Evolutionary conservation across 345 rosid genomes (phyloP).

Genomic region (Brassica nigra): DNA sequence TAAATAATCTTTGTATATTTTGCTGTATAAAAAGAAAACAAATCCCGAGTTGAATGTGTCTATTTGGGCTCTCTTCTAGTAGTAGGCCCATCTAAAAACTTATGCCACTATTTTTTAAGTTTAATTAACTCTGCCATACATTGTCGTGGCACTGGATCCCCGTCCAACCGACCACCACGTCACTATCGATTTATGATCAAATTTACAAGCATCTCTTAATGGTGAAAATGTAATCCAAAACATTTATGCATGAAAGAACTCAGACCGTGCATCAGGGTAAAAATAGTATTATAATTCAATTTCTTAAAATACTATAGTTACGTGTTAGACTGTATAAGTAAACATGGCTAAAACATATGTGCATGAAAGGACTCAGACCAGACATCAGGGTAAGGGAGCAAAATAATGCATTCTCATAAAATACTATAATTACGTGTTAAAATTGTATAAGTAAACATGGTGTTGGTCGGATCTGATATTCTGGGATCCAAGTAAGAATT

Average conservation of each 20-base stretch:
- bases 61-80: not conserved
- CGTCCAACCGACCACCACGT: not conserved
- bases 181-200: not conserved
- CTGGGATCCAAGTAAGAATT: not conserved
- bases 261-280: not conserved
- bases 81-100: not conserved
- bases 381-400: not conserved
- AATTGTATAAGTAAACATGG: not conserved
- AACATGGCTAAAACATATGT: not conserved
- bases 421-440: not conserved
- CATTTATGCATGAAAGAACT: not conserved
- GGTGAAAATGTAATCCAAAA: not conserved
- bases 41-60: not conserved
- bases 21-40: not conserved
- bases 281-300: not conserved
- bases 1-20: constrained; percentile 28
- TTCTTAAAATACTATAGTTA: not conserved
- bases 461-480: not conserved
- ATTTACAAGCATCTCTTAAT: not conserved
- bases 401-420: not conserved
- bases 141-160: constrained; percentile 1
- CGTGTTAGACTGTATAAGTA: not conserved
- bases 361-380: not conserved
- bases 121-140: not conserved
- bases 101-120: not conserved